Conservation (phyloP, 2,329 filamentous ascomycete species). For the Phaeosphaeriaceae sp. region DNA sequence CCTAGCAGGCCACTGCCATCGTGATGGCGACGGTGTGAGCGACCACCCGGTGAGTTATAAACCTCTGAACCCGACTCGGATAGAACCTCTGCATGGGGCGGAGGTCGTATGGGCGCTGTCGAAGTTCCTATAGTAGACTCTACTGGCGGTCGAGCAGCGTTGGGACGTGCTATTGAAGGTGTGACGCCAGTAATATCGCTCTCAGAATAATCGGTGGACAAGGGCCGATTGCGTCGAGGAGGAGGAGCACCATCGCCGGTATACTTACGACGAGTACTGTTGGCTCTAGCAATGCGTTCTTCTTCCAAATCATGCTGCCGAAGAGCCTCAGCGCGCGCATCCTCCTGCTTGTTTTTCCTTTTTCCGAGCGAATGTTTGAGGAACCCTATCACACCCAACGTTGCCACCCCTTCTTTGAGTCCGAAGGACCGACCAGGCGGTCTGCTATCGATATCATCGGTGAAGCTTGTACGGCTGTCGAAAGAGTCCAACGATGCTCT, state of each 20-base stretch:
- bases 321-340: slow-evolving; percentile 65
- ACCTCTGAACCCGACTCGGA: slow-evolving; percentile 51
- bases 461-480: slow-evolving; percentile 49
- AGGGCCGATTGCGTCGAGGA: slow-evolving; percentile 36
- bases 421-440: slow-evolving; percentile 42
- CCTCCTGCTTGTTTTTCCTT: slow-evolving; percentile 64
- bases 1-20: slow-evolving; percentile 21
- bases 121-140: slow-evolving; percentile 40
- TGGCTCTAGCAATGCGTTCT: slow-evolving; percentile 59
- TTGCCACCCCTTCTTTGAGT: slow-evolving; percentile 57
- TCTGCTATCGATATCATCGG: slow-evolving; percentile 34
- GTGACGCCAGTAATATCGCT: slow-evolving; percentile 53
- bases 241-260: slow-evolving; percentile 69
- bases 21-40: slow-evolving; percentile 43
- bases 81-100: slow-evolving; percentile 48
- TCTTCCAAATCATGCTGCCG: slow-evolving; percentile 60
- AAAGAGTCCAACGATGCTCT: slow-evolving; percentile 50
- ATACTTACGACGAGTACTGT: slow-evolving; percentile 66
- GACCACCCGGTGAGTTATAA: slow-evolving; percentile 45
- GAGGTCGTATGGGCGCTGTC: slow-evolving; percentile 41
- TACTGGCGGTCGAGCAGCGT: slow-evolving; percentile 35
- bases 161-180: slow-evolving; percentile 51
- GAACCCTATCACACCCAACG: slow-evolving; percentile 49
- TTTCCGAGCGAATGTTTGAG: slow-evolving; percentile 55
- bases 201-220: slow-evolving; percentile 54